These are phyloP conservation scores for Neurospora sp. DNA, from an alignment of 495 filamentous ascomycete genomes.

Conservation along the genomic window DNA sequence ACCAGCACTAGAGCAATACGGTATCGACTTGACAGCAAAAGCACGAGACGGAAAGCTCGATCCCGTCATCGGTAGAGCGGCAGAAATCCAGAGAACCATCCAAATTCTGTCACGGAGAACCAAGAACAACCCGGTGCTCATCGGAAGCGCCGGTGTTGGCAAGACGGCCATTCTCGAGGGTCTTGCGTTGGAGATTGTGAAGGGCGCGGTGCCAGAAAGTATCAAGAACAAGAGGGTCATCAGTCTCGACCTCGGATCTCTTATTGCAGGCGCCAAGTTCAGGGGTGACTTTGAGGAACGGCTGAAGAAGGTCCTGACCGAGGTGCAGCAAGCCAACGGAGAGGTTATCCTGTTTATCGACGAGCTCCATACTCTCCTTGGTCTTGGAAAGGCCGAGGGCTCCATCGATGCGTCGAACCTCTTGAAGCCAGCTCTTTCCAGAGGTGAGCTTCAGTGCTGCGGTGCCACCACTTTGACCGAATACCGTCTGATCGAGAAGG, in stretches of 20 bases:
- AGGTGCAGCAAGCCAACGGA: slow-evolving; percentile 81
- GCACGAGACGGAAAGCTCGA: slow-evolving; percentile 87
- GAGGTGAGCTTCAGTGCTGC: slow-evolving; percentile 90
- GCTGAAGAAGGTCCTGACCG: slow-evolving; percentile 79
- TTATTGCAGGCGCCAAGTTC: slow-evolving; percentile 95
- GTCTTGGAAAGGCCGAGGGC: slow-evolving; percentile 88
- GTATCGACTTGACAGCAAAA: slow-evolving; percentile 77
- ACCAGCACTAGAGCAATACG: slow-evolving; percentile 79
- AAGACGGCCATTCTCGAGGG: slow-evolving; percentile 95
- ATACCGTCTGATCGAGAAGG: slow-evolving; percentile 89
- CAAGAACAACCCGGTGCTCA: slow-evolving; percentile 95
- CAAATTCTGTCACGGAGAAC: slow-evolving; percentile 87
- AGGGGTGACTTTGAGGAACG: slow-evolving; percentile 94
- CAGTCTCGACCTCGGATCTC: slow-evolving; percentile 72
- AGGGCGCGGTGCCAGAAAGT: slow-evolving; percentile 89
- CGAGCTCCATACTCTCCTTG: slow-evolving; percentile 84
- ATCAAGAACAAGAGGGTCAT: slow-evolving; percentile 92
- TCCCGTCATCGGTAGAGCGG: slow-evolving; percentile 86
- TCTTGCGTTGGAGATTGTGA: slow-evolving; percentile 79
- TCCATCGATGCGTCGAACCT: slow-evolving; percentile 95
- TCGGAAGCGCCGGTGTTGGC: slow-evolving; percentile 84
- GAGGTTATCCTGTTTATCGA: slow-evolving; percentile 92
- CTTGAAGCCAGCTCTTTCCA: slow-evolving; percentile 83
- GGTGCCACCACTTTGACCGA: slow-evolving; percentile 90
- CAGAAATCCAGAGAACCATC: slow-evolving; percentile 87